Base-by-base conservation (phyloP, 371 early-diverging fungal species). In the Lichtheimia hyalospora region DNA sequence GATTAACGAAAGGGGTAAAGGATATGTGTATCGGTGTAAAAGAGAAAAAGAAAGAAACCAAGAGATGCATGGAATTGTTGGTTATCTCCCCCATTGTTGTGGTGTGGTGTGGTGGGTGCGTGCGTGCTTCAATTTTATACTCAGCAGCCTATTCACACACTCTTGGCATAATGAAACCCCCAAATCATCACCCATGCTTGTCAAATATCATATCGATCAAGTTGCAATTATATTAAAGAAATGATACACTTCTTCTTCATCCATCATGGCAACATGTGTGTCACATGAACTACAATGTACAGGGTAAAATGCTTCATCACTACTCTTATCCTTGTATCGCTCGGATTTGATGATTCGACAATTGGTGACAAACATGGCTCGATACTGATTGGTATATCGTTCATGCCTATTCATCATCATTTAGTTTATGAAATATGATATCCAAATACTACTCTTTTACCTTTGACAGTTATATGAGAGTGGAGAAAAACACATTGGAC, bases 361-460 rank as follows among this genome's bases (percentile, higher is more conserved):
- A 60, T 84, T 79, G 50, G 80, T 81, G 0, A 87, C 87, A 72
- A 90, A 90, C 83, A 90, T 87, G 52, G 90, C 90, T 42, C 90
- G 71, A 63, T 80, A 90, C 55, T 90, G 90, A 52, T 82, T 76
- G 13, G 74, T 64, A 66, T 85, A 88, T 24, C 55, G 41, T 6
- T 84, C 84, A 58, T 89, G 90, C 57, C 88, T 83, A 63, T 18
- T 7, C 12, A 18, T 46, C 10, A 10, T 46, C 6, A 46, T 46
- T n/a, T 7, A 46, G 10, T 46, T 18, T 5, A 18, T 15, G 44
- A 1, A 12, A 1, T 2, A 18, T 24, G 3, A 20, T 18, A 2
- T 43, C 27, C 1, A 18, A 13, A 27, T 27, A 5, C 42, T 13
- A 34, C 28, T 5, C 1, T 16, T 59, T 49, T 81, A 88, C 88